Conservation (phyloP, 345 rosid genomes). For the Eutrema heterophyllum region DNA sequence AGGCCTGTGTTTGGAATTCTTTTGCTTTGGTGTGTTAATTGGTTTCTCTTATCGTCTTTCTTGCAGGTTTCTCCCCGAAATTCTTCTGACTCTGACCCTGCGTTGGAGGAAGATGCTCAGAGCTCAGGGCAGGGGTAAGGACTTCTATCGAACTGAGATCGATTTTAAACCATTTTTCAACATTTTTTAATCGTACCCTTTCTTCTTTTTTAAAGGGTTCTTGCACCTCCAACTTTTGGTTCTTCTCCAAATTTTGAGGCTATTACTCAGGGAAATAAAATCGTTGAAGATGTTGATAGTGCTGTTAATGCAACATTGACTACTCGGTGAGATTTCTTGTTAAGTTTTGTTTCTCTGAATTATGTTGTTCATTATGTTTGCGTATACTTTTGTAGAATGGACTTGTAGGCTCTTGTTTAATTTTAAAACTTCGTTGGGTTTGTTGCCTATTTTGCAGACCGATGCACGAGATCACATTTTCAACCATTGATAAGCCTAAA, state of each 20-base stretch:
- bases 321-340: conserved; percentile 23
- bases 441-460: conserved; percentile 56
- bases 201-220: conserved; percentile 42
- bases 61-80: conserved; percentile 57
- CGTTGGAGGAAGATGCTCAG: conserved; percentile 74
- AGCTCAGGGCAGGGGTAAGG: conserved; percentile 64
- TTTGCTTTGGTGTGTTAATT: neutral
- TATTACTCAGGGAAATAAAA: conserved; percentile 39
- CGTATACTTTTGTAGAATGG: neutral
- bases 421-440: neutral
- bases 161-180: neutral
- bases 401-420: neutral
- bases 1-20: neutral
- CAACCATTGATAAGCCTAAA: conserved; percentile 64
- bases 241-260: conserved; percentile 80
- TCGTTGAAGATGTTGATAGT: conserved; percentile 33
- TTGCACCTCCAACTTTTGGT: conserved; percentile 97
- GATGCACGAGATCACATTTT: conserved; percentile 95
- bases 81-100: conserved; percentile 45
- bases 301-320: conserved; percentile 25
- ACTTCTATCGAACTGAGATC: neutral
- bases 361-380: neutral
- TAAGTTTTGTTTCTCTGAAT: neutral
- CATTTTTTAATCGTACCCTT: conserved; percentile 3
- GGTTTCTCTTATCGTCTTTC: neutral